Evolutionary conservation across 805 yeast species (phyloP), one percentile per base, ranked within the genome.

Genomic region (Millerozyma miso): DNA sequence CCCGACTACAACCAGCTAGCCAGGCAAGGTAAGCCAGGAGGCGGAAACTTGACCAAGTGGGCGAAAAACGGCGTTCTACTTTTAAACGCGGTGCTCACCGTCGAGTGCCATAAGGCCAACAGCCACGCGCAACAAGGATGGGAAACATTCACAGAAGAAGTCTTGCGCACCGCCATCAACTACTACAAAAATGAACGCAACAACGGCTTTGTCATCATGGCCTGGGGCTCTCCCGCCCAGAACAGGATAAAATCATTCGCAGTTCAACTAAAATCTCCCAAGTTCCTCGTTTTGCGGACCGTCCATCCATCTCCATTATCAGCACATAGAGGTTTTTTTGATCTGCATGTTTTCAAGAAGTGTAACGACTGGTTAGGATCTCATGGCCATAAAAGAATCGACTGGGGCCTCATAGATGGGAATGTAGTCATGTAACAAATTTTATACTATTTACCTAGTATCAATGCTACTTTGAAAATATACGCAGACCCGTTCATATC

Each of bases 221-320:
- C 93, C 0, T 85, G 93, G 93, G 93, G 93, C 0, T 59, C 73
- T 12, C 88, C 89, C 4, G 93, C 93, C 0, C 81, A 76, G 23
- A 79, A 78, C 44, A 63, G 88, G 17, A 72, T 84, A 1, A 73
- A 71, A 19, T 66, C 64, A 39, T 60, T 65, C 40, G 40, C 48
- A 3, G 23, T 35, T 1, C 53, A 38, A 49, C 52, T 50, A 47
- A 63, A 49, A 53, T 54, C 39, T 54, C 42, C 61, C 3, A 60
- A 67, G 32, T 73, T 80, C 43, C 53, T 75, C 34, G 77, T 87
- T 0, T 63, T 93, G 19, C 76, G 75, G 47, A 73, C 88, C 0
- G 97, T 89, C 0, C 99, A 93, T 63, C 99, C 99, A 0, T 85
- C 95, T 19, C 99, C 99, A 1, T 66, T 93, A 39, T 85, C 96